Evolutionary conservation across 805 yeast species (phyloP), one percentile per base, ranked within the genome.

Genomic region (Citeromyces matritensis): DNA sequence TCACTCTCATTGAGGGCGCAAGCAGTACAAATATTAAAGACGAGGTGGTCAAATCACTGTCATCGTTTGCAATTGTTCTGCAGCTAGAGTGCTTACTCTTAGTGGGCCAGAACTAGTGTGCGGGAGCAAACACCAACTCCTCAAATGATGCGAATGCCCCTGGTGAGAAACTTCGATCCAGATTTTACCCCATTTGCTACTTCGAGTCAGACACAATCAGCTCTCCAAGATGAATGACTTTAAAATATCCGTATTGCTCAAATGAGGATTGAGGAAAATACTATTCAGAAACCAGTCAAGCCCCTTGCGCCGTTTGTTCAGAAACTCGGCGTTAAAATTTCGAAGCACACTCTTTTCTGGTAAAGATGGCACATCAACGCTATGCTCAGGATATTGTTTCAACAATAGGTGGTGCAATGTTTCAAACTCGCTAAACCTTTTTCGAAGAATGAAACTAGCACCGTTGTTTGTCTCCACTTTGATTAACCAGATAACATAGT

Each of bases 381-480:
- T 26, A n/a, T 45, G 42, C 1, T 41, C 37, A 0, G 69, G 66
- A 37, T 55, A 64, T 23, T 48, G 52, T 3, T 27, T 30, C 9
- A 42, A 43, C 13, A 78, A 47, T 4, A 41, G 37, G 1, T 42
- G 42, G 15, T 76, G 57, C 24, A 82, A 57, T 23, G 35, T 38
- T 26, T 53, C 73, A 37, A 82, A 67, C 29, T 81, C 88, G 24
- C 71, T 65, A 48, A 77, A 82, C 25, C 94, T 48, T 45, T 67
- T 70, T 44, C 70, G 65, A 4, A 71, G 42, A 29, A 53, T 46
- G 12, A 78, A 59, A 36, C 55, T 55, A 4, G 66, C 53, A 2
- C 54, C 51, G 11, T 43, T 36, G 2, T 27, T 14, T 2, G 55
- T 45, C 25, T 43, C 47, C 43, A 30, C 21, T 17, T 17, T 17